Evolutionary conservation across 106 monocot genomes (phyloP).

Genomic region (Amphibolis antarctica): DNA sequence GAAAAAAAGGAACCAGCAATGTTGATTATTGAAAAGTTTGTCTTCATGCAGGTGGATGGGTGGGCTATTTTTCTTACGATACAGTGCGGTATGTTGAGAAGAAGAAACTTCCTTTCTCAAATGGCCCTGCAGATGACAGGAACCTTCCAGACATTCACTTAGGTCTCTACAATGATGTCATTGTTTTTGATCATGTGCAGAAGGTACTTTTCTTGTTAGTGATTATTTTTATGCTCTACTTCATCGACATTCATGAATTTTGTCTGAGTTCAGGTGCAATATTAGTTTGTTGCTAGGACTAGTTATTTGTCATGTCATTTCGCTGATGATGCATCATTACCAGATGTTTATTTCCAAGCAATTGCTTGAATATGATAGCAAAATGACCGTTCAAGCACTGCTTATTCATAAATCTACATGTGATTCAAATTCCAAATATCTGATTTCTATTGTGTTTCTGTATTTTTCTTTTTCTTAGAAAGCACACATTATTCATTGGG

Average conservation of each 20-base stretch:
- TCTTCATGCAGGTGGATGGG: conserved; percentile 73
- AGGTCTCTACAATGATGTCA: conserved; percentile 81
- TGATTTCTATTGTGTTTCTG: not conserved
- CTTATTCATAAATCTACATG: too few relatives aligned
- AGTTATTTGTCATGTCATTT: too few relatives aligned
- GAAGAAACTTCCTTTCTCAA: conserved; percentile 80
- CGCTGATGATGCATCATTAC: too few relatives aligned
- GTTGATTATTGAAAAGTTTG: not conserved
- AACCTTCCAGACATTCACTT: conserved; percentile 84
- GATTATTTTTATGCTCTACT: not conserved
- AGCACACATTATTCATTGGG: conserved; percentile 94
- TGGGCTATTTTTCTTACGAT: conserved; percentile 94
- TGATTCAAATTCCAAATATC: not conserved
- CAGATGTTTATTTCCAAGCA: too few relatives aligned
- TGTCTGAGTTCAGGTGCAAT: too few relatives aligned
- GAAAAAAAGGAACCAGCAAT: too few relatives aligned
- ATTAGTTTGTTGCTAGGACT: too few relatives aligned
- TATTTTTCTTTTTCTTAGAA: conserved; percentile 34
- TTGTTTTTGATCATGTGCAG: conserved; percentile 95
- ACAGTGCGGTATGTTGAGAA: conserved; percentile 84
- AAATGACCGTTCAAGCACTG: too few relatives aligned
- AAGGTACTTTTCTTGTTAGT: conserved; percentile 42
- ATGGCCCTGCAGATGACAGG: conserved; percentile 65
- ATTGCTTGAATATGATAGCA: too few relatives aligned
- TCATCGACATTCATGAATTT: too few relatives aligned